phyloP scores from a whole-genome alignment of 495 filamentous ascomycete species.

The Tuber microsphaerosporum region DNA sequence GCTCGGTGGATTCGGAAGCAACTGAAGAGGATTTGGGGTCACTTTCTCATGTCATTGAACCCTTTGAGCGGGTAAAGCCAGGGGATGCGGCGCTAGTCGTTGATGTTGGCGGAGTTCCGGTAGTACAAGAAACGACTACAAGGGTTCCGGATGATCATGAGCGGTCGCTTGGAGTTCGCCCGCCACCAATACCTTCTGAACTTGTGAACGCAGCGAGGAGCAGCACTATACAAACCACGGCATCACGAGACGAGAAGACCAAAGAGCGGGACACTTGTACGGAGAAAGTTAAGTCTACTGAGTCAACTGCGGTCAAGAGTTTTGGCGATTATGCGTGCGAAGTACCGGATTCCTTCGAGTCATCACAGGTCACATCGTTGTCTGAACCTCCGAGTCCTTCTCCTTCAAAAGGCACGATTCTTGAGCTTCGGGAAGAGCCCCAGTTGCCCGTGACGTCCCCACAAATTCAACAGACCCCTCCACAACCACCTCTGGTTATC shows the following conservation, averaged over 20 bases:
- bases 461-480: constrained; percentile 23
- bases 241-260: neutral
- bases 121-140: constrained; percentile 26
- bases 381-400: constrained; percentile 6
- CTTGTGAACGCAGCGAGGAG: constrained; percentile 3
- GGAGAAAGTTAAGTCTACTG: neutral
- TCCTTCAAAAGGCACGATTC: constrained; percentile 6
- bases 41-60: neutral
- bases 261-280: neutral
- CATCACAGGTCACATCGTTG: neutral
- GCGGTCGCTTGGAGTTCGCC: constrained; percentile 21
- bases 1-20: neutral
- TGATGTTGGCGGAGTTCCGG: constrained; percentile 29
- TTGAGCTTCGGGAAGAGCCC: constrained; percentile 21
- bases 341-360: constrained; percentile 27
- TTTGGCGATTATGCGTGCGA: constrained; percentile 13
- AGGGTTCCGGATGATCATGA: constrained; percentile 28
- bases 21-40: neutral
- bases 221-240: neutral
- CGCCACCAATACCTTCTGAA: constrained; percentile 26
- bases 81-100: constrained; percentile 21
- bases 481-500: constrained; percentile 24
- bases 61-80: constrained; percentile 1
- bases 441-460: constrained; percentile 14
- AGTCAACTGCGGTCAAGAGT: constrained; percentile 1